Evolutionary conservation across 805 yeast species (phyloP).

Genomic region (Grigorovia humatica): DNA sequence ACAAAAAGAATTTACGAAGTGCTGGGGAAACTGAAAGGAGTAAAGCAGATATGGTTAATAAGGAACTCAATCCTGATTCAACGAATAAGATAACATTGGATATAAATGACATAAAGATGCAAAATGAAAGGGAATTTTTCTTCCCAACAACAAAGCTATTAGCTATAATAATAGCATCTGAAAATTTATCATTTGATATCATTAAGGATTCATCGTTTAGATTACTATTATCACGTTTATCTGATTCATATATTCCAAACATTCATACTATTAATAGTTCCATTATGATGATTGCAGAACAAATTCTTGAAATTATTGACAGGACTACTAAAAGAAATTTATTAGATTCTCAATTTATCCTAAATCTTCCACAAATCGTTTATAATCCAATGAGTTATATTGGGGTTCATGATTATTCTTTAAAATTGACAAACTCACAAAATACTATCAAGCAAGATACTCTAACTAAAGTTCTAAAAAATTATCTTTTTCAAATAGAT

Average conservation of each 20-base stretch:
- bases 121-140: conserved; percentile 2
- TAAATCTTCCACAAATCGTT: conserved; percentile 1
- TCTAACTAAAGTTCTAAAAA: neutral
- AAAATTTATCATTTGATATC: conserved; percentile 11
- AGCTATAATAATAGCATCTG: conserved; percentile 13
- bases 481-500: neutral
- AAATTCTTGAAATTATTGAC: conserved; percentile 7
- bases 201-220: conserved; percentile 7
- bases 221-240: conserved; percentile 5
- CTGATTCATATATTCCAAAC: conserved; percentile 3
- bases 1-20: no score
- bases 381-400: neutral
- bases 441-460: neutral
- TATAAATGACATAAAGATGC: neutral
- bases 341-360: conserved; percentile 7
- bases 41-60: neutral
- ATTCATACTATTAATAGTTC: neutral
- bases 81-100: neutral
- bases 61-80: neutral
- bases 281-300: conserved; percentile 2
- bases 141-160: conserved; percentile 9
- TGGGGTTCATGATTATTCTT: neutral
- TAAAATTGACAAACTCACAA: neutral
- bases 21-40: no score
- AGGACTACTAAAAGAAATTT: conserved; percentile 9